These are phyloP conservation scores for Termitomyces sp. DNA, from an alignment of 768 basidiomycete species.

Conservation along the genomic window DNA sequence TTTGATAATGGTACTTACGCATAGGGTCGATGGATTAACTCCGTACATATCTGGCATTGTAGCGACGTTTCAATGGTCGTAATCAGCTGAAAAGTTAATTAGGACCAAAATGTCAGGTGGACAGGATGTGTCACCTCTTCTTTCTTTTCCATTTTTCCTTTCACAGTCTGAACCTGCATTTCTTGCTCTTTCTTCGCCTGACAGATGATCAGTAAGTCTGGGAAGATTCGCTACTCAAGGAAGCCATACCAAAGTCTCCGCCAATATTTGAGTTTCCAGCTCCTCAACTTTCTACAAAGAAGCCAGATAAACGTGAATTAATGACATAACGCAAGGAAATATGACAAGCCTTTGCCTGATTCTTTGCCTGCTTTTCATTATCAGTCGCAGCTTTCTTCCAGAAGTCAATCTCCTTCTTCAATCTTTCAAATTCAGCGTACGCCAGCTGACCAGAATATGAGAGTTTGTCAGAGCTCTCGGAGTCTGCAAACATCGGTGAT, in stretches of 20 bases:
- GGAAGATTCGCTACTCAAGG: neutral
- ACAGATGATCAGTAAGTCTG: neutral
- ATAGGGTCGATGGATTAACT: constrained; percentile 57
- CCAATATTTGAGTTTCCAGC: constrained; percentile 36
- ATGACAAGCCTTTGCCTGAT: constrained; percentile 51
- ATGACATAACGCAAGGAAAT: neutral
- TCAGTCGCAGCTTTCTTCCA: constrained; percentile 46
- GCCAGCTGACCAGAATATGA: constrained; percentile 31
- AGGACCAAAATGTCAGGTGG: neutral
- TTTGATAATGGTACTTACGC: constrained; percentile 40
- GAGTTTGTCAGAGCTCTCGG: constrained; percentile 13
- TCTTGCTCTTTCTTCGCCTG: constrained; percentile 45
- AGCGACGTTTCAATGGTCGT: constrained; percentile 51
- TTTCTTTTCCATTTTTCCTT: constrained; percentile 41
- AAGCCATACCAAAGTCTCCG: constrained; percentile 30
- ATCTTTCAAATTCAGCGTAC: constrained; percentile 43
- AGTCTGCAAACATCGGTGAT: neutral
- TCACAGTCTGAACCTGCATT: constrained; percentile 36
- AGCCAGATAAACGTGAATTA: constrained; percentile 2
- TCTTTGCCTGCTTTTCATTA: constrained; percentile 45
- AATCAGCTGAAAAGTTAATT: constrained; percentile 35
- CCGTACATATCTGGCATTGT: constrained; percentile 78
- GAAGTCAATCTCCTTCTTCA: constrained; percentile 53
- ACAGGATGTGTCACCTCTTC: constrained; percentile 46
- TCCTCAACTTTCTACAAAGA: constrained; percentile 48